Evolutionary conservation across 2,329 filamentous ascomycete species (phyloP), one percentile per base, ranked within the genome.

Genomic region (Sporothrix globosa): DNA sequence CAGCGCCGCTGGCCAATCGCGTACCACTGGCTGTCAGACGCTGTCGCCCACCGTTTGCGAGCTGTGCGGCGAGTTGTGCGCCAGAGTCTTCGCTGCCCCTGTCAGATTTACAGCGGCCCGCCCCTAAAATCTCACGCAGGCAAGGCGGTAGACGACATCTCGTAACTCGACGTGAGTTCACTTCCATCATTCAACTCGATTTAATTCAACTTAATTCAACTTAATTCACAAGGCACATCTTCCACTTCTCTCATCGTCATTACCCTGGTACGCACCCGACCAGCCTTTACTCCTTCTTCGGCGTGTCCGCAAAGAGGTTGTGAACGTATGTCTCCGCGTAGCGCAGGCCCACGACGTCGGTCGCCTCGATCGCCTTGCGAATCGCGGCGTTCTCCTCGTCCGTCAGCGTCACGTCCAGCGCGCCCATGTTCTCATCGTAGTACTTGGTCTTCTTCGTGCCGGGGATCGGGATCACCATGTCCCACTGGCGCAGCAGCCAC

Each of bases 401-500:
- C 2, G 65, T 73, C 66, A 75, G 67, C 19, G 44, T 21, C 19
- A 79, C 73, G 24, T 73, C 41, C 6, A 78, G 66, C 0, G 77
- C 74, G 13, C 68, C 77, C 73, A 76, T 73, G 68, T 77, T 77
- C 70, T 77, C 75, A 68, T 80, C 78, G 60, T 78, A 74, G 68
- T 78, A 77, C 61, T 76, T 74, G 24, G 74, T 74, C 14, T 73
- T 73, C 70, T 76, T 77, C 9, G 79, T 80, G 52, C 78, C 78
- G 2, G 79, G 81, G 48, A 83, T 82, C 13, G 78, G 76, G n/a
- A 81, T 73, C 24, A 81, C 78, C 67, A 82, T 78, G 10, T 80
- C 77, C 2, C 83, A 85, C 72, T 86, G 83, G 30, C 78, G 77
- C 52, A 82, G 76, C 41, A 88, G 79, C 87, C 87, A 90, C 1